phyloP scores from a whole-genome alignment of 305 asterid species.

The Solanum hybrid region DNA sequence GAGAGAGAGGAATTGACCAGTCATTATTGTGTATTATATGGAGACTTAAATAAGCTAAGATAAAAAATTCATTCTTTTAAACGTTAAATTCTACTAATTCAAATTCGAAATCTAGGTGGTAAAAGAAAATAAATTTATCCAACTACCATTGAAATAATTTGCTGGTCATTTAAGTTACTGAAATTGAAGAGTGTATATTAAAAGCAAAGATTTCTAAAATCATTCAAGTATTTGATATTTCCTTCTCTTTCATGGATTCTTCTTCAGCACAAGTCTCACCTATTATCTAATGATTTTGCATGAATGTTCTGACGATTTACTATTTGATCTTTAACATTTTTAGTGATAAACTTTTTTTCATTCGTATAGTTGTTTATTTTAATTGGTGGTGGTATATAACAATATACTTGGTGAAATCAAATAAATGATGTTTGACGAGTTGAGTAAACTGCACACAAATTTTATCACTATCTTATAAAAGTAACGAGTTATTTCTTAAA shows the following conservation, averaged over 20 bases:
- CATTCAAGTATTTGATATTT: not conserved
- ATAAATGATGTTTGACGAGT: not conserved
- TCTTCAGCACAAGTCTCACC: conserved; percentile 1
- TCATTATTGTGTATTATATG: not conserved
- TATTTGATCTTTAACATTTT: not conserved
- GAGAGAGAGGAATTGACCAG: conserved; percentile 15
- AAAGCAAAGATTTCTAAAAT: conserved; percentile 4
- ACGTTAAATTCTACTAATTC: no score
- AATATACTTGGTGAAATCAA: not conserved
- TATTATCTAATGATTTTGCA: not conserved
- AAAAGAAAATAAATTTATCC: not conserved
- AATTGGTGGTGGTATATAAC: not conserved
- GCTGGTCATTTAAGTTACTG: conserved; percentile 2
- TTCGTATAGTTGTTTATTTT: not conserved
- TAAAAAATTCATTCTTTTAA: not conserved
- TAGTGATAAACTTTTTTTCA: not conserved
- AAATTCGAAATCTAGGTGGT: not conserved
- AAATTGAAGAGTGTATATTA: conserved; percentile 2
- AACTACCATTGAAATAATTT: conserved; percentile 2
- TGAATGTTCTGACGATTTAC: not conserved
- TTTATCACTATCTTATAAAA: not conserved
- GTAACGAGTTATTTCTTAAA: not conserved
- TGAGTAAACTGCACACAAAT: not conserved
- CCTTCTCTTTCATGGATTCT: not conserved
- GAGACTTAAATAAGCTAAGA: not conserved